Base-by-base conservation (phyloP, 2,329 filamentous ascomycete species). In the Calonectria crousiana region DNA sequence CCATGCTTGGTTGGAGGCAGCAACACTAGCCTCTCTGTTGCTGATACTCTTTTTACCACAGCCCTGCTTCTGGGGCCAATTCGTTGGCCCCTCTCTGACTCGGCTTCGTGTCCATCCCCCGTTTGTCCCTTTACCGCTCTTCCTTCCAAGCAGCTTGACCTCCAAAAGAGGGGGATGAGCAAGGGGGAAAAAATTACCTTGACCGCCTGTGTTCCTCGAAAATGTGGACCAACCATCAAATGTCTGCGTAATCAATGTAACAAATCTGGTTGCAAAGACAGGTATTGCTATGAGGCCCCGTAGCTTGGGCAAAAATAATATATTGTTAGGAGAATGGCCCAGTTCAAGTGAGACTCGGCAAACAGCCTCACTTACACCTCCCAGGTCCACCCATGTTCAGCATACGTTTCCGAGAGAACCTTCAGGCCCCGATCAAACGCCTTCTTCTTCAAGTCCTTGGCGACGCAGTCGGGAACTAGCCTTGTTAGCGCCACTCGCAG, bases 311-410 rank as follows among this genome's bases (percentile, higher is more conserved):
- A 32, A 49, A 32, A 34, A 32, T 23, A 30, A 65, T 9, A n/a
- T n/a, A 47, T 16, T 20, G 30, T 32, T 34, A 47, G 38, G 28
- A 49, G 36, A 71, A 53, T 34, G 28, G 36, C 9, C 13, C 0
- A 4, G 4, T 20, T 20, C 14, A 30, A 30, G n/a, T 23, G 14
- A 16, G 26, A 18, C 53, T 34, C 56, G 23, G 11, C n/a, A 51
- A 53, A n/a, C n/a, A 58, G 10, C 36, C 11, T 41, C 9, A 9
- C 30, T 49, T 69, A 69, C 4, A 56, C 32, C 1, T 74, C 36
- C 78, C 76, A 80, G 20, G 41, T 68, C 76, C 76, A 81, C 8
- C 73, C 73, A 75, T 78, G 26, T 49, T 73, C 52, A 32, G 30
- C 49, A 47, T 79, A 67, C 28, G 76, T 77, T 60, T 77, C 74